Conservation (phyloP, 371 early-diverging fungal species). For the Mortierella sp. region DNA sequence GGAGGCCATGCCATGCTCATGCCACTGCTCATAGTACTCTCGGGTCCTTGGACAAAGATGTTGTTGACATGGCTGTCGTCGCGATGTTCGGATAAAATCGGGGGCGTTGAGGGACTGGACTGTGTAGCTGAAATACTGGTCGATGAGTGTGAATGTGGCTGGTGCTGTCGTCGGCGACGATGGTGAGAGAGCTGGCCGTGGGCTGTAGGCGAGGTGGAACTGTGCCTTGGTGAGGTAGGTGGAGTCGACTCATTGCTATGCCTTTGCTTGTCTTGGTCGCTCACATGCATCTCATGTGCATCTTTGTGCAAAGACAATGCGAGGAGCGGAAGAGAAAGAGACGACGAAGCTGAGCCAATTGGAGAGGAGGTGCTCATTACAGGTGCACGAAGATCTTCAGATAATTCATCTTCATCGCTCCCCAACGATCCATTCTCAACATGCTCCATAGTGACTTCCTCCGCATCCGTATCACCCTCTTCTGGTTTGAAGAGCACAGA, state of each 20-base stretch:
- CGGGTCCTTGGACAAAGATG: slow-evolving; percentile 13
- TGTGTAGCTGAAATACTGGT: slow-evolving; percentile 15
- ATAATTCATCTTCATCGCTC: slow-evolving; percentile 13
- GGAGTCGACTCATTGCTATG: background rate
- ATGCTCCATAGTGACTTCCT: slow-evolving; percentile 29
- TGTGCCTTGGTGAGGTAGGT: slow-evolving; percentile 6
- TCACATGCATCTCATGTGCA: too few relatives aligned
- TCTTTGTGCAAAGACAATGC: slow-evolving; percentile 12
- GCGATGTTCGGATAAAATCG: background rate
- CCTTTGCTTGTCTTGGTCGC: background rate
- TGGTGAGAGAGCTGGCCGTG: slow-evolving; percentile 6
- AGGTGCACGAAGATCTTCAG: background rate
- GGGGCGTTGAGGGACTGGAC: slow-evolving; percentile 37
- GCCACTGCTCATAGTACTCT: background rate
- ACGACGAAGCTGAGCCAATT: slow-evolving; percentile 35
- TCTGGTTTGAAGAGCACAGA: slow-evolving; percentile 46
- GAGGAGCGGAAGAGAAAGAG: slow-evolving; percentile 35
- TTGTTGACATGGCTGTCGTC: too few relatives aligned
- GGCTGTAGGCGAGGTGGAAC: slow-evolving; percentile 7
- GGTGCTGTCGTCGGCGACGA: slow-evolving; percentile 21
- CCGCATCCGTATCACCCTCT: slow-evolving; percentile 50
- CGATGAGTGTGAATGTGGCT: slow-evolving; percentile 19
- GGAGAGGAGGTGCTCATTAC: slow-evolving; percentile 35
- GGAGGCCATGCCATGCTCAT: slow-evolving; percentile 43
- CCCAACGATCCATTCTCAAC: slow-evolving; percentile 10